Base-by-base conservation (phyloP, 2,329 filamentous ascomycete genomes). In the Sphaerulina musiva region DNA sequence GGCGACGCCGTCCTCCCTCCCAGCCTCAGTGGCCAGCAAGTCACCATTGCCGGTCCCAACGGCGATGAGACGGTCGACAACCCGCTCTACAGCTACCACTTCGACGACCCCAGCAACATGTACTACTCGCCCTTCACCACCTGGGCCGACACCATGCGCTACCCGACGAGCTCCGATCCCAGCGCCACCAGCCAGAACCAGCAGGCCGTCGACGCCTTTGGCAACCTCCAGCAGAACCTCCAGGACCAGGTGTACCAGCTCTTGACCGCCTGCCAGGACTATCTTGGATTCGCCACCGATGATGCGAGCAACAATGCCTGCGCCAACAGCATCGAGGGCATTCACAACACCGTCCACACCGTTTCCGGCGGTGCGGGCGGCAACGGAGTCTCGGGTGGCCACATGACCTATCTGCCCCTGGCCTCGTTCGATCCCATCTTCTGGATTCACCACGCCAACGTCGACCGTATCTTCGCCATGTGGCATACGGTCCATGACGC, bases 371-470 rank as follows among this genome's bases (percentile, higher is more conserved):
- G 68, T 26, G 50, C 56, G 32, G 63, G 63, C 14, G 29, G 31
- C 36, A 53, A 51, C 14, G 46, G 43, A 14, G 51, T 58, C 20
- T 54, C 51, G 20, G 57, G 55, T 48, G 85, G 86, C 2, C 85
- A 89, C 64, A 86, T 87, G 80, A 81, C 79, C 46, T 86, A 81
- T 69, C 81, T 84, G 81, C 23, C 85, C 84, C 62, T 87, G 14
- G 51, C 87, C 2, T 79, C 85, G 0, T 93, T 89, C 66, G 89
- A 95, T 65, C 88, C 89, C 0, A 73, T 87, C 12, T 91, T 92
- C 71, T 87, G 85, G 70, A 72, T 92, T 6, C 87, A 92, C 64
- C 88, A 92, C 64, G 54, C 53, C 61, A 90, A 87, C 69, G 79
- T 89, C 6, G 89, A 95, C 65, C 81, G 89, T 5, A 70, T 87